Conservation (phyloP, 2,329 filamentous ascomycete species). For the Eutypella sp. region DNA sequence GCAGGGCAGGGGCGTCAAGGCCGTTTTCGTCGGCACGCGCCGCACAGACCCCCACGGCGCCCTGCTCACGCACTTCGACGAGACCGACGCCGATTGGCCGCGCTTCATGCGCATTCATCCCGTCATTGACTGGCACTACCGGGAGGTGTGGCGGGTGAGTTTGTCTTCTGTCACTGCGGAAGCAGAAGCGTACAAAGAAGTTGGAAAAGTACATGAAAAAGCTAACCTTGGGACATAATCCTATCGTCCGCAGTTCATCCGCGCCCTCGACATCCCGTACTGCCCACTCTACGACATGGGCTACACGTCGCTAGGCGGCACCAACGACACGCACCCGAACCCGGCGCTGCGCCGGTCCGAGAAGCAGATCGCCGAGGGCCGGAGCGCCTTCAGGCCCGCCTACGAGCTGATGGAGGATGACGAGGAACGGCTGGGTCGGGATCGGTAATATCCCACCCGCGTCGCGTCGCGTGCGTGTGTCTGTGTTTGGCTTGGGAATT, state of each 20-base stretch:
- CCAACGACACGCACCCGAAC: conserved; percentile 83
- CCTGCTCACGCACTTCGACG: conserved; percentile 73
- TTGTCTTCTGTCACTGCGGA: conserved; percentile 1
- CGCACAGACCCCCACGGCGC: conserved; percentile 89
- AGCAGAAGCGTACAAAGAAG: background rate
- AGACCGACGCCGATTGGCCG: conserved; percentile 87
- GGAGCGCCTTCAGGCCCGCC: conserved; percentile 71
- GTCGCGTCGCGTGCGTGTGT: too few species aligned
- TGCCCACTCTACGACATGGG: conserved; percentile 82
- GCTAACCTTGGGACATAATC: conserved; percentile 6
- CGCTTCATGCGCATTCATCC: conserved; percentile 89
- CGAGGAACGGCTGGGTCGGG: conserved; percentile 73
- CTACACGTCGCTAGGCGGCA: conserved; percentile 90
- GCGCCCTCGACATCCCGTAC: conserved; percentile 74
- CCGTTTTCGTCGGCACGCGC: conserved; percentile 83
- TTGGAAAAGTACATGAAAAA: background rate
- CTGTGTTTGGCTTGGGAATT: too few species aligned
- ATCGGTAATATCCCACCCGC: conserved; percentile 41
- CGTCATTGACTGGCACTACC: conserved; percentile 96
- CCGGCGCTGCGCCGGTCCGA: conserved; percentile 52
- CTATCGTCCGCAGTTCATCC: conserved; percentile 61
- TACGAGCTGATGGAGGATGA: conserved; percentile 71
- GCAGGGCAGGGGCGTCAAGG: conserved; percentile 54
- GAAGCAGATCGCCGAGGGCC: conserved; percentile 20
- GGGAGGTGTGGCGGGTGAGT: conserved; percentile 87